A percentile compares a stretch with the other conserved stretches of the same genome.
Conservation (phyloP, 2,329 filamentous ascomycete species). For the Claviceps fusiformis region DNA sequence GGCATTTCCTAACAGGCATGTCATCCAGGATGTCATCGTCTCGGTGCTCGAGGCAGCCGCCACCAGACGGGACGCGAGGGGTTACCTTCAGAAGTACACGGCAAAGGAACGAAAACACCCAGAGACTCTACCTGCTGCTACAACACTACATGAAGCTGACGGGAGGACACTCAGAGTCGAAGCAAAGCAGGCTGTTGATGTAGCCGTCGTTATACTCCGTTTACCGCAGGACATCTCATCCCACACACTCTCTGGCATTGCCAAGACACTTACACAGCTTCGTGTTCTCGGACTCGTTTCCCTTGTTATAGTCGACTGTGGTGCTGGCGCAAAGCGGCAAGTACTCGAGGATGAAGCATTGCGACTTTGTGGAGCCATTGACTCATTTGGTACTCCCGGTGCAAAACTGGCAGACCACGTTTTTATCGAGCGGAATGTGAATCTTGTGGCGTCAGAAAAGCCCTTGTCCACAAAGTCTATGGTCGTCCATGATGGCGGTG, state of each 20-base stretch:
- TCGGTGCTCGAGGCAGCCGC: slow-evolving; percentile 79
- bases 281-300: slow-evolving; percentile 68
- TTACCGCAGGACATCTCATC: slow-evolving; percentile 59
- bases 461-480: slow-evolving; percentile 14
- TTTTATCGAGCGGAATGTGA: slow-evolving; percentile 9
- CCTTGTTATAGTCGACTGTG: slow-evolving; percentile 69
- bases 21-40: slow-evolving; percentile 64
- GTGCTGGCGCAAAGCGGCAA: slow-evolving; percentile 25
- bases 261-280: slow-evolving; percentile 72
- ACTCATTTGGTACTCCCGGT: slow-evolving; percentile 52
- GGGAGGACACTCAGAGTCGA: not conserved
- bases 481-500: slow-evolving; percentile 17
- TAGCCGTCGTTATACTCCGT: slow-evolving; percentile 77
- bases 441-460: not conserved
- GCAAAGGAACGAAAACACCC: slow-evolving; percentile 14
- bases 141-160: not conserved
- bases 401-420: slow-evolving; percentile 50
- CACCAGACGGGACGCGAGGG: slow-evolving; percentile 83
- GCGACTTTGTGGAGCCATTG: slow-evolving; percentile 62
- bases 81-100: slow-evolving; percentile 77
- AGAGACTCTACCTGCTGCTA: not conserved
- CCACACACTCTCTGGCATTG: slow-evolving; percentile 57
- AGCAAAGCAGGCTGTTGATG: slow-evolving; percentile 28
- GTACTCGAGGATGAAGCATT: slow-evolving; percentile 50
- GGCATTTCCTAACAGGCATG: not conserved